Base-by-base conservation (phyloP, 2,329 filamentous ascomycete species). In the Triangularia verruculosa region DNA sequence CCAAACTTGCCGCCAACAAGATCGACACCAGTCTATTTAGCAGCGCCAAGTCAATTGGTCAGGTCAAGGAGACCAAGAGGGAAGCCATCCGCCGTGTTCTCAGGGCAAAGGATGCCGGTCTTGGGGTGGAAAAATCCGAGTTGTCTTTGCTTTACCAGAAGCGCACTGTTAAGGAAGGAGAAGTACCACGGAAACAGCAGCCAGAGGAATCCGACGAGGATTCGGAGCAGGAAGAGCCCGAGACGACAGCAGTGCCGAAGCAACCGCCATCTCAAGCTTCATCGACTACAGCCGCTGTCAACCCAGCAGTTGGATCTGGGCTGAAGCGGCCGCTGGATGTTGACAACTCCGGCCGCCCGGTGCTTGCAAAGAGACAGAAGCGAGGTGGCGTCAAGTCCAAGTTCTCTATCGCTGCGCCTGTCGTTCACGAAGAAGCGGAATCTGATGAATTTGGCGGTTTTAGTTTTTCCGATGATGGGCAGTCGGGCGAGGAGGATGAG, bases 291-390 rank as follows among this genome's bases (percentile, higher is more conserved):
- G 34, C 57, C 15, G 57, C 39, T 27, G 12, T 22, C n/a, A 8
- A 13, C n/a, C 6, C 22, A 3, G 59, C 71, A 12, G 78, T 86
- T 60, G 95, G 95, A 20, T 89, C 88, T 65, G 95, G 95, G 6
- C 77, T 99, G 64, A 98, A 98, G 75, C 85, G 93, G 51, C 92
- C 93, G 1, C 80, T 99, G 11, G 91, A 96, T 53, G 69, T 92
- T 9, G 92, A 92, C 66, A 87, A 91, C 1, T 86, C 89, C 64
- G 92, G 94, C 6, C 87, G 86, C 61, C 95, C 94, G 0, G 80
- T 97, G 2, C 86, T 98, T 59, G 89, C 90, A 72, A 95, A 92
- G 74, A 85, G 92, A 59, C 93, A 94, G 75, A 89, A 89, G 69
- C 83, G 89, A 76, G 81, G 88, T 74, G 82, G 85, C 4, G 78